Percentiles rank a stretch among this genome's conserved stretches.
Evolutionary conservation across 768 basidiomycete genomes (phyloP).

Genomic region (Pholiota molesta): DNA sequence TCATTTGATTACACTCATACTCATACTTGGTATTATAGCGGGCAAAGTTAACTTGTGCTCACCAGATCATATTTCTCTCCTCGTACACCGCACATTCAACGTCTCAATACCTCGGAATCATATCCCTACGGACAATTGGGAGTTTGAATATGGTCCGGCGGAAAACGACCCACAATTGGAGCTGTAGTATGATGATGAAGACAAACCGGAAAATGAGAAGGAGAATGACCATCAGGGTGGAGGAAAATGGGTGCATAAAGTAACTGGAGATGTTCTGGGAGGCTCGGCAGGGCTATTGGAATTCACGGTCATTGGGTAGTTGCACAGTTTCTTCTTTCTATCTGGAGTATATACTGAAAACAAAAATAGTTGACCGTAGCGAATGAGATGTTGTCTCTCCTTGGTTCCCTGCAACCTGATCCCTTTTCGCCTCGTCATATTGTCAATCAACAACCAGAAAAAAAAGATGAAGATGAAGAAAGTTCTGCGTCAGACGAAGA

Average conservation of each 20-base stretch:
- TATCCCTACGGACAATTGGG: slow-evolving; percentile 79
- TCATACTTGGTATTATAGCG: slow-evolving; percentile 42
- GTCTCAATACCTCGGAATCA: slow-evolving; percentile 93
- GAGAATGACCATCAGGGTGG: slow-evolving; percentile 43
- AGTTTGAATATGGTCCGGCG: slow-evolving; percentile 83
- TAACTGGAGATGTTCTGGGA: slow-evolving; percentile 72
- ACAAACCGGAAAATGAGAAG: slow-evolving; percentile 22
- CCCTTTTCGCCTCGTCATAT: slow-evolving; percentile 71
- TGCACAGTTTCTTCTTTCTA: slow-evolving; percentile 21
- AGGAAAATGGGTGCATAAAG: slow-evolving; percentile 80
- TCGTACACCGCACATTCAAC: slow-evolving; percentile 92
- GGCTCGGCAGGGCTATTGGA: slow-evolving; percentile 66
- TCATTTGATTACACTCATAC: background rate
- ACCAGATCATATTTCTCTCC: slow-evolving; percentile 89
- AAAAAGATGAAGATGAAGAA: slow-evolving; percentile 15
- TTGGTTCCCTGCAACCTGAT: slow-evolving; percentile 80
- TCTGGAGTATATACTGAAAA: slow-evolving; percentile 5
- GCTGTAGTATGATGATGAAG: slow-evolving; percentile 29
- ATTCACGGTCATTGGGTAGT: slow-evolving; percentile 92
- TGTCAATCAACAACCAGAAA: slow-evolving; percentile 17
- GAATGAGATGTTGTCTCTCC: slow-evolving; percentile 90
- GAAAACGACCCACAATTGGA: slow-evolving; percentile 81
- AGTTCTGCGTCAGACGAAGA: slow-evolving; percentile 18
- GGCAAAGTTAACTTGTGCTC: slow-evolving; percentile 90
- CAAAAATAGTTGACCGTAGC: slow-evolving; percentile 74